A percentile compares a stretch with the other conserved stretches of the same genome.
phyloP scores from a whole-genome alignment of 208 protist species.

The Leishmania mexicana region DNA sequence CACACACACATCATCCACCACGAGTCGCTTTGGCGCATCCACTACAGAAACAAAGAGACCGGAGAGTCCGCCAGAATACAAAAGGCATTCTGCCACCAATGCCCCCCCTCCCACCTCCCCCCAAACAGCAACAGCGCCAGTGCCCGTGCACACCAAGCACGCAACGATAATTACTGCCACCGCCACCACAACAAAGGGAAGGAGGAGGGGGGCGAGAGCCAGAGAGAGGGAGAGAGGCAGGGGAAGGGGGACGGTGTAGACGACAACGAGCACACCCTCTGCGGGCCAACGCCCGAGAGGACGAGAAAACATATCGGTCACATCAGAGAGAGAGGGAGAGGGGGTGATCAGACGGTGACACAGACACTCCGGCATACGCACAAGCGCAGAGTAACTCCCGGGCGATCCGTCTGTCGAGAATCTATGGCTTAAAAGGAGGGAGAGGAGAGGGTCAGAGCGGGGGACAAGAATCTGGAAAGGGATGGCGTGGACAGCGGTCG shows the following conservation, averaged over 20 bases:
- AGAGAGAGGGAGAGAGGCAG: neutral
- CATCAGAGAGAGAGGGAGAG: neutral
- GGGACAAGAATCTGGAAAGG: neutral
- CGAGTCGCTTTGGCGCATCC: neutral
- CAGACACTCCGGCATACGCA: neutral
- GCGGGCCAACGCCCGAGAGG: neutral
- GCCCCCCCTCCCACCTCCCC: neutral
- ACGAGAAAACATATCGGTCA: neutral
- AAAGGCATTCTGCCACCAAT: neutral
- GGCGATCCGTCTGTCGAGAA: neutral
- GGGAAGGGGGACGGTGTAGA: neutral
- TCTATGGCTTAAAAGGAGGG: neutral
- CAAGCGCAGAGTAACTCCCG: neutral
- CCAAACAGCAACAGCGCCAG: neutral
- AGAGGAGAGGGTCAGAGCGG: neutral
- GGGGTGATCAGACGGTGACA: neutral
- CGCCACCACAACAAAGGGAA: neutral
- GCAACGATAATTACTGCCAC: neutral
- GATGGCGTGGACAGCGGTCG: neutral
- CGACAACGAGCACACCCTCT: neutral
- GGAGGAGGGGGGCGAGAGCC: neutral
- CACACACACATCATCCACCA: neutral
- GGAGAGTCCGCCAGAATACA: neutral
- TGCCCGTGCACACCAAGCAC: neutral
- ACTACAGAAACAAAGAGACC: neutral